phyloP scores from a whole-genome alignment of 345 rosid genomes.

The Arabidopsis suecica region DNA sequence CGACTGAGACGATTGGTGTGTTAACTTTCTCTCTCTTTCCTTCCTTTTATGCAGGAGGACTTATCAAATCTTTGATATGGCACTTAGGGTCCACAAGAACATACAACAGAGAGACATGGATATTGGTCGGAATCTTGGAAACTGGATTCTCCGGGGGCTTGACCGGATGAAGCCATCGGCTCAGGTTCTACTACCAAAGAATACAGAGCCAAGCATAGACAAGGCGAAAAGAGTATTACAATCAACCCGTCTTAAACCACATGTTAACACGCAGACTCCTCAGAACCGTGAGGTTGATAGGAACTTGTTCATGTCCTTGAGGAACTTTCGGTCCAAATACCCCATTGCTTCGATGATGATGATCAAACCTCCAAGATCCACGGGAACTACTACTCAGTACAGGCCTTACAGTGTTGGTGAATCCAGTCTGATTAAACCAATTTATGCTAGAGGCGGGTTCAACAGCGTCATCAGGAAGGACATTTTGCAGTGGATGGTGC shows the following conservation, averaged over 20 bases:
- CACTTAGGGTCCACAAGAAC: constrained; percentile 67
- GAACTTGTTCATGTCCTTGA: constrained; percentile 61
- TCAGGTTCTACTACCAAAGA: constrained; percentile 51
- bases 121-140: constrained; percentile 82
- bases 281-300: constrained; percentile 54
- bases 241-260: constrained; percentile 51
- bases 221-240: constrained; percentile 50
- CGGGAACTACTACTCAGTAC: constrained; percentile 60
- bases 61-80: constrained; percentile 60
- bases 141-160: constrained; percentile 80
- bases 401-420: constrained; percentile 49
- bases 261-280: constrained; percentile 44
- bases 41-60: constrained; percentile 57
- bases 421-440: constrained; percentile 35
- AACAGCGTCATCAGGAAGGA: constrained; percentile 66
- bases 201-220: constrained; percentile 31
- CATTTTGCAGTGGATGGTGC: constrained; percentile 68
- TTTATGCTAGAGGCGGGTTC: constrained; percentile 42
- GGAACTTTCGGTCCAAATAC: constrained; percentile 52
- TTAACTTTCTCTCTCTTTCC: constrained; percentile 9
- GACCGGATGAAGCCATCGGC: constrained; percentile 88
- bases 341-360: constrained; percentile 66
- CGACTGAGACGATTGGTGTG: background rate
- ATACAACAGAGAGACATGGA: constrained; percentile 82
- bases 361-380: constrained; percentile 54